Evolutionary conservation across 257 asterid species (phyloP).

Genomic region (Lantana camara): DNA sequence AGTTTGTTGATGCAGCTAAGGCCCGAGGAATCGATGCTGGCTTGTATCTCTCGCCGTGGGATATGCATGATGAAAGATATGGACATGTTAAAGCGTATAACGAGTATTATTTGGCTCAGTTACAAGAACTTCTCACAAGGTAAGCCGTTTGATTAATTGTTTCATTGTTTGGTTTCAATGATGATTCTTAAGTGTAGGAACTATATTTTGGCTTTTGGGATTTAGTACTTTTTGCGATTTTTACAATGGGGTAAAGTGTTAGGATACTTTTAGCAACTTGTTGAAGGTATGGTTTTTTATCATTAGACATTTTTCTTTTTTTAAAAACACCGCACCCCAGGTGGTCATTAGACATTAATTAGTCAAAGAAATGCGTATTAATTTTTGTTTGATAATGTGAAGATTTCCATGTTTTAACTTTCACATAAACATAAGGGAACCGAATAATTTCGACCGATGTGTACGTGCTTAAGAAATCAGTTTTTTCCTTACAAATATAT

Average conservation of each 20-base stretch:
- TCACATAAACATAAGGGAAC: too few species aligned
- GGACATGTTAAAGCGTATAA: constrained; percentile 66
- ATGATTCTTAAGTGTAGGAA: neutral
- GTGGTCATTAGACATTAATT: too few species aligned
- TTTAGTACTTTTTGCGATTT: neutral
- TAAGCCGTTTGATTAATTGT: constrained; percentile 4
- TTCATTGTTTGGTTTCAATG: neutral
- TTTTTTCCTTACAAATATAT: too few species aligned
- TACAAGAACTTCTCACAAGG: constrained; percentile 83
- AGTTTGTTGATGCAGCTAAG: constrained; percentile 59
- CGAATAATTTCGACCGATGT: too few species aligned
- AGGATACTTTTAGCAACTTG: too few species aligned
- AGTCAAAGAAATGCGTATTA: too few species aligned
- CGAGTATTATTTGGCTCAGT: constrained; percentile 87
- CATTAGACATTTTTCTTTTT: too few species aligned
- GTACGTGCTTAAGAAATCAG: too few species aligned
- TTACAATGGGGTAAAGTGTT: neutral
- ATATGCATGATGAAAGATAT: constrained; percentile 80
- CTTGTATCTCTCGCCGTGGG: constrained; percentile 95
- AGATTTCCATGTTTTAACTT: too few species aligned
- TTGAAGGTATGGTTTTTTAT: too few species aligned
- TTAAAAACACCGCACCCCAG: too few species aligned
- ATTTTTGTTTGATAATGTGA: too few species aligned
- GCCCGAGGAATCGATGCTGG: constrained; percentile 75
- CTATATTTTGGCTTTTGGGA: neutral